phyloP scores from a whole-genome alignment of 2,329 filamentous ascomycete species.

The Pseudonectria foliicola region DNA sequence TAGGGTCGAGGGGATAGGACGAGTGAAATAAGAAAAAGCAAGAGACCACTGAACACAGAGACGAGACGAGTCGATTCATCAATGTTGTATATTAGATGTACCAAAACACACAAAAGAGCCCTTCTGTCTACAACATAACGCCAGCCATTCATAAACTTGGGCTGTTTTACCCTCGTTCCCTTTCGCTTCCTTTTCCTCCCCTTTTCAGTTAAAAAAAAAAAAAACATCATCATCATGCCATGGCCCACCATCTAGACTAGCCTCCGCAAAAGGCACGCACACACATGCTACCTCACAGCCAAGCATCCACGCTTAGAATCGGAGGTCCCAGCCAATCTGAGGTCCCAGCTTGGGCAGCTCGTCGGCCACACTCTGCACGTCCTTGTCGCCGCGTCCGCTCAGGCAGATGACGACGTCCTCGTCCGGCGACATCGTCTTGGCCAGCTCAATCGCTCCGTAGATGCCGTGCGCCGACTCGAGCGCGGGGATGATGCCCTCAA shows the following conservation, averaged over 20 bases:
- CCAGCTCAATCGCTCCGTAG: slow-evolving; percentile 79
- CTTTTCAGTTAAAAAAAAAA: slow-evolving; percentile 4
- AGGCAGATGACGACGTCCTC: slow-evolving; percentile 91
- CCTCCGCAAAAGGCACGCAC: no score
- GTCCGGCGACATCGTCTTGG: slow-evolving; percentile 84
- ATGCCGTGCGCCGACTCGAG: slow-evolving; percentile 91
- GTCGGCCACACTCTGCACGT: slow-evolving; percentile 96
- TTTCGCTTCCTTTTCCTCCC: slow-evolving; percentile 11
- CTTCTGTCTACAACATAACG: slow-evolving; percentile 17
- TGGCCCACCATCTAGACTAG: slow-evolving; percentile 29
- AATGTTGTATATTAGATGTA: slow-evolving; percentile 21
- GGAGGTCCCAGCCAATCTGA: slow-evolving; percentile 69
- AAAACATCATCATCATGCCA: not conserved
- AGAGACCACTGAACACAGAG: no score
- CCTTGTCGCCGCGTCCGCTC: slow-evolving; percentile 92
- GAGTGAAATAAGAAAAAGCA: no score
- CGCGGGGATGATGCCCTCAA: slow-evolving; percentile 95
- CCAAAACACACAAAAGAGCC: slow-evolving; percentile 10
- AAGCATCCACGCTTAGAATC: no score
- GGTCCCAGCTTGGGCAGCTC: slow-evolving; percentile 84
- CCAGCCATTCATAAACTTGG: no score
- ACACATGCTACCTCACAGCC: no score
- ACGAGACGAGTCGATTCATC: slow-evolving; percentile 2
- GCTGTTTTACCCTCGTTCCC: slow-evolving; percentile 16
- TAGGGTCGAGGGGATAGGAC: no score